Evolutionary conservation across 1,284 basidiomycete species (phyloP).

Genomic region (Irpex sp.): DNA sequence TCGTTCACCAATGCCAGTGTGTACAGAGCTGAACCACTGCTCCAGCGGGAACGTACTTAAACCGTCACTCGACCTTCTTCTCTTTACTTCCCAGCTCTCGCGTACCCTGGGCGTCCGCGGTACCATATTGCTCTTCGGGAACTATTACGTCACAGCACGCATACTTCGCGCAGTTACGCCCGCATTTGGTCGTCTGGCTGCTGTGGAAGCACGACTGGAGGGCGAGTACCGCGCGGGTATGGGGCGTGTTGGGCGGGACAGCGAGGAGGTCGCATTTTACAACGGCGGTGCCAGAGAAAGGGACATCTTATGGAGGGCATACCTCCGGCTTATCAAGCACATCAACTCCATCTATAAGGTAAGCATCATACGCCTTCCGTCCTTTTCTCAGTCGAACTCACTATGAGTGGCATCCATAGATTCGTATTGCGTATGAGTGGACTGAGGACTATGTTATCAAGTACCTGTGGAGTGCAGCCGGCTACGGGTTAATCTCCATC

Average conservation of each 20-base stretch:
- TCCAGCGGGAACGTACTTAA: slow-evolving; percentile 67
- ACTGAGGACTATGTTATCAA: slow-evolving; percentile 95
- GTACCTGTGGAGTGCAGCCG: slow-evolving; percentile 90
- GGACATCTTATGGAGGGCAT: slow-evolving; percentile 80
- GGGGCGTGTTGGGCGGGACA: slow-evolving; percentile 84
- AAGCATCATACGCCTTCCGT: no score
- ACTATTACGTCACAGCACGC: slow-evolving; percentile 84
- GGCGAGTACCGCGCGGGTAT: slow-evolving; percentile 93
- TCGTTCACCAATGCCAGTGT: not conserved
- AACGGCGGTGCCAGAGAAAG: slow-evolving; percentile 85
- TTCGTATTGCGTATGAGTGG: slow-evolving; percentile 84
- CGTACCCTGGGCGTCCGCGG: slow-evolving; percentile 82
- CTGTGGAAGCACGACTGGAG: slow-evolving; percentile 81
- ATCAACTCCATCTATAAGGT: slow-evolving; percentile 93
- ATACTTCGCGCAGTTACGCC: slow-evolving; percentile 88
- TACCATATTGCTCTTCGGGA: slow-evolving; percentile 75
- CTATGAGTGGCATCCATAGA: slow-evolving; percentile 34
- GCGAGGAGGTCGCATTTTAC: slow-evolving; percentile 98
- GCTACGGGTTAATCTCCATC: slow-evolving; percentile 86
- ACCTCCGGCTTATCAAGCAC: slow-evolving; percentile 81
- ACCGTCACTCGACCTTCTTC: slow-evolving; percentile 86
- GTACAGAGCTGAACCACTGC: not conserved
- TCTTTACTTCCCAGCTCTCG: slow-evolving; percentile 93
- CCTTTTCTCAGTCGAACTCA: not conserved
- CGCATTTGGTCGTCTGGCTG: slow-evolving; percentile 90